Conservation (phyloP, 2,329 filamentous ascomycete genomes). For the Cercospora zeae-maydis region DNA sequence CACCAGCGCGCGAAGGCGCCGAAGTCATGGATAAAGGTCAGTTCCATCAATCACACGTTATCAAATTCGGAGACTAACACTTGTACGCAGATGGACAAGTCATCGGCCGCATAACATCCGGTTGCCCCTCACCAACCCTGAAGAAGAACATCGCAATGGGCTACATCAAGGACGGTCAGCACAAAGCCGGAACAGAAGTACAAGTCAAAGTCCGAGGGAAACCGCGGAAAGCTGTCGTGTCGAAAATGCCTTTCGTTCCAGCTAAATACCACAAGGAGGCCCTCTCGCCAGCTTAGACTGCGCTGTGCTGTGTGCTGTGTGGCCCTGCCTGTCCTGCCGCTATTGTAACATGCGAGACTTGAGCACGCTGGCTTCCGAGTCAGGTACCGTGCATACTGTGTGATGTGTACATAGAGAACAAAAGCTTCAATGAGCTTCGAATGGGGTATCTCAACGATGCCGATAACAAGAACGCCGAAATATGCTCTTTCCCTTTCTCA, state of each 20-base stretch:
- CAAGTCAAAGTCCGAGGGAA: slow-evolving; percentile 74
- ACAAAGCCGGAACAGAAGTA: slow-evolving; percentile 81
- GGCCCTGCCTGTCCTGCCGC: not conserved
- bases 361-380: not conserved
- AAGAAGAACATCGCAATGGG: slow-evolving; percentile 95
- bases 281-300: slow-evolving; percentile 11
- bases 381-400: not conserved
- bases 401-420: not conserved
- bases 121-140: slow-evolving; percentile 81
- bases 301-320: not conserved
- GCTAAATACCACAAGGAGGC: slow-evolving; percentile 66
- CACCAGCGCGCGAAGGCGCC: slow-evolving; percentile 84
- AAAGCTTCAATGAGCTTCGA: not conserved
- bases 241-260: slow-evolving; percentile 85
- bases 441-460: slow-evolving; percentile 7
- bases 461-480: not conserved
- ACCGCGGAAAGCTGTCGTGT: slow-evolving; percentile 68
- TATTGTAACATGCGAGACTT: not conserved
- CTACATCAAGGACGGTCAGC: slow-evolving; percentile 74
- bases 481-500: not conserved
- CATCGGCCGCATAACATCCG: slow-evolving; percentile 81
- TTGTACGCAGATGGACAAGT: slow-evolving; percentile 51
- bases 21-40: slow-evolving; percentile 60
- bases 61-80: not conserved
- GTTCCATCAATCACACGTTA: not conserved